These are phyloP conservation scores for Erysiphe pulchra DNA, from an alignment of 2,329 filamentous ascomycete genomes.

Conservation along the genomic window DNA sequence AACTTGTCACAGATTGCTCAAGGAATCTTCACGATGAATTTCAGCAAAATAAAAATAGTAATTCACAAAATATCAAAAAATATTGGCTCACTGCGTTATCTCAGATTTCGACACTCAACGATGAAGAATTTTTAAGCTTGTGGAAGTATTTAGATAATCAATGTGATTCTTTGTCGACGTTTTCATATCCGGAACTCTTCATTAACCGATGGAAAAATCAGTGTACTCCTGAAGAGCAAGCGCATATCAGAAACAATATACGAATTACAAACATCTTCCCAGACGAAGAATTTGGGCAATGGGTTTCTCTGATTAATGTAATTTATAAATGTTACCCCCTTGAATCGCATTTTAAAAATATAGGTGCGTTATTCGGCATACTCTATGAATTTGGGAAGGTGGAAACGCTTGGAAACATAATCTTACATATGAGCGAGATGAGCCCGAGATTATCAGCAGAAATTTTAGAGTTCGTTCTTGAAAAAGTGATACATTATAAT, in stretches of 20 bases:
- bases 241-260: not conserved
- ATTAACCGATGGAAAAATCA: not conserved
- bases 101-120: not conserved
- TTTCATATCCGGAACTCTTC: slow-evolving; percentile 1
- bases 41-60: not conserved
- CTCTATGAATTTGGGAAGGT: not conserved
- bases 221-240: not conserved
- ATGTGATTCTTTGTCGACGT: not conserved
- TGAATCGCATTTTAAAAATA: slow-evolving; percentile 1
- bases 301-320: not conserved
- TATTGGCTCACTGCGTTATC: slow-evolving; percentile 1
- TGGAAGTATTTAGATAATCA: slow-evolving; percentile 1
- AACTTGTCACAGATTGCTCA: not conserved
- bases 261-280: not conserved
- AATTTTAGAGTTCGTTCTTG: not conserved
- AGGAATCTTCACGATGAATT: not conserved
- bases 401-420: not conserved
- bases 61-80: not conserved
- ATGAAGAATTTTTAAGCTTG: not conserved
- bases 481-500: not conserved
- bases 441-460: not conserved
- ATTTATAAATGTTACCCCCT: not conserved
- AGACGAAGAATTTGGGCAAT: not conserved
- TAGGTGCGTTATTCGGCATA: not conserved
- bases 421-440: not conserved